These are phyloP conservation scores for Podospora pseudoanserina DNA, from an alignment of 495 filamentous ascomycete genomes.

Conservation along the genomic window DNA sequence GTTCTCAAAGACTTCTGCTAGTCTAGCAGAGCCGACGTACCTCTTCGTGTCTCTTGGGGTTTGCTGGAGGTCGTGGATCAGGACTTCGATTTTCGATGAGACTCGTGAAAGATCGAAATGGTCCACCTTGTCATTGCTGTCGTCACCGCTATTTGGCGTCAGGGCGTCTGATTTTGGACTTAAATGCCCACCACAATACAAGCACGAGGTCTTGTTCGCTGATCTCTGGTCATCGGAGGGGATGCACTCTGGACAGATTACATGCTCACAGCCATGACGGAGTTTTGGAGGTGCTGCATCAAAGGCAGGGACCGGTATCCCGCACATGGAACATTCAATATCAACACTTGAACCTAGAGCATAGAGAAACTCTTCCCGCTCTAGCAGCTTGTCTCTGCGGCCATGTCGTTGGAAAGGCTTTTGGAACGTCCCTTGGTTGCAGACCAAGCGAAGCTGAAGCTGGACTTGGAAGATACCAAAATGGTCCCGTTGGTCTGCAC, in stretches of 20 bases:
- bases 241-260: background rate
- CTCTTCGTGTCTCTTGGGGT: background rate
- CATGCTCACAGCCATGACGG: background rate
- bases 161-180: no score
- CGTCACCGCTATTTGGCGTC: no score
- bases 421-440: background rate
- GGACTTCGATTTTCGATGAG: background rate
- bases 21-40: no score
- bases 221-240: background rate
- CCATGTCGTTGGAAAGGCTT: background rate
- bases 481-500: background rate
- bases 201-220: background rate
- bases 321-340: background rate
- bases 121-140: background rate
- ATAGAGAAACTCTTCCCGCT: background rate
- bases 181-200: no score
- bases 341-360: background rate
- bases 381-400: background rate
- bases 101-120: background rate
- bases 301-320: background rate
- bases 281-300: background rate
- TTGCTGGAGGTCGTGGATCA: background rate
- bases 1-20: no score
- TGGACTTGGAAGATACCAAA: background rate
- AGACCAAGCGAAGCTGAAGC: background rate